Percentiles rank a stretch among this genome's conserved stretches.
Conservation (phyloP, 345 rosid genomes). For the Camelina laxa region DNA sequence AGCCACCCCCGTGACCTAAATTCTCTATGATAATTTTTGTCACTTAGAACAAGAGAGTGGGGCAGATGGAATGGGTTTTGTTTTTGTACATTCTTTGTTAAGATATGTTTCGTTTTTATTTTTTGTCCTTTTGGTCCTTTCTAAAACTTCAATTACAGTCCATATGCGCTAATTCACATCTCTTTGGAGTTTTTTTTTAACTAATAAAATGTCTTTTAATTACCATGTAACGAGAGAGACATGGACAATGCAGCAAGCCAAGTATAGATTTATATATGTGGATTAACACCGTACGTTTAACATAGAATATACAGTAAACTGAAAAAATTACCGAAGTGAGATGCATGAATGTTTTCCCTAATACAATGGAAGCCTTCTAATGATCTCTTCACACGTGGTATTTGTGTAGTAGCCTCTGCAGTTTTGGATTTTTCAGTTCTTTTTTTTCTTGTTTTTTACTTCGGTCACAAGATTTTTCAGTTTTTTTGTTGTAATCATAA, state of each 20-base stretch:
- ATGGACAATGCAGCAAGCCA: neutral
- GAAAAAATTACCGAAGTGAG: neutral
- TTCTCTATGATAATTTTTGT: slow-evolving; percentile 35
- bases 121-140: slow-evolving; percentile 41
- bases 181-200: slow-evolving; percentile 33
- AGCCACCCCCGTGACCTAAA: slow-evolving; percentile 47
- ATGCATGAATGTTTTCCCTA: slow-evolving; percentile 3
- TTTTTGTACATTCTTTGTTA: slow-evolving; percentile 44
- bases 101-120: slow-evolving; percentile 30
- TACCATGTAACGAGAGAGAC: slow-evolving; percentile 17
- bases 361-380: slow-evolving; percentile 24
- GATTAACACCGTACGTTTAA: neutral
- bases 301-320: neutral
- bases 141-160: too few species aligned
- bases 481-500: slow-evolving; percentile 15
- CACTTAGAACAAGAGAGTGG: slow-evolving; percentile 45
- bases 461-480: slow-evolving; percentile 6
- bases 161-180: slow-evolving; percentile 32
- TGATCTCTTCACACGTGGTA: slow-evolving; percentile 25
- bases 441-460: neutral
- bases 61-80: slow-evolving; percentile 42
- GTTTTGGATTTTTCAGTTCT: slow-evolving; percentile 4
- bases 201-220: slow-evolving; percentile 20
- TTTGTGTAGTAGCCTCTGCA: slow-evolving; percentile 21
- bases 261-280: neutral